phyloP scores from a whole-genome alignment of 1,284 basidiomycete genomes.

The Microbotryum lychnidis-dioicae region DNA sequence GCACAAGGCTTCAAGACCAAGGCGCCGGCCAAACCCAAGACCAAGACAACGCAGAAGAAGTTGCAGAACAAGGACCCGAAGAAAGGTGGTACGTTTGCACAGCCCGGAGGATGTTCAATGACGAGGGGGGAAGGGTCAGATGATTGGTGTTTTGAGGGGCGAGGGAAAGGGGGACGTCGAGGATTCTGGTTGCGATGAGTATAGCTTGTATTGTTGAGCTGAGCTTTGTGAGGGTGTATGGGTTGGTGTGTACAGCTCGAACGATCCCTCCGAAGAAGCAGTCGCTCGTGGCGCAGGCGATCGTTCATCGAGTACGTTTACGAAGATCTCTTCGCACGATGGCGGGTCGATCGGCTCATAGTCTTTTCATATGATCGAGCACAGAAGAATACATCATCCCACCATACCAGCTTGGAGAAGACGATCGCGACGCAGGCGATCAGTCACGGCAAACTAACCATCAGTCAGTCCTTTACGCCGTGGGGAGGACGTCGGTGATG shows the following conservation, averaged over 20 bases:
- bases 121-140: no score
- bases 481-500: no score
- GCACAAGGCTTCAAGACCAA: conserved; percentile 24
- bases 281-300: conserved; percentile 2
- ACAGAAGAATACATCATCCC: conserved; percentile 23
- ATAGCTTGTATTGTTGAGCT: neutral
- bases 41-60: conserved; percentile 20
- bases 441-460: conserved; percentile 26
- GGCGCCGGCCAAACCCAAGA: conserved; percentile 11
- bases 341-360: neutral
- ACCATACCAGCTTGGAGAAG: conserved; percentile 18
- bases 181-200: neutral
- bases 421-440: conserved; percentile 23
- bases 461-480: conserved; percentile 1
- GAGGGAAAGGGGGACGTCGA: neutral
- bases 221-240: neutral
- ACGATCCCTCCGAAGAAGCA: conserved; percentile 23
- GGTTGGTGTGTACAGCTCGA: conserved; percentile 6
- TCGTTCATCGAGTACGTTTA: conserved; percentile 4
- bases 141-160: neutral
- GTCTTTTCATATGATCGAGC: no score
- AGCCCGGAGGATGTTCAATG: neutral
- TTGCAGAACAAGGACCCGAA: conserved; percentile 16
- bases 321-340: neutral
- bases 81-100: conserved; percentile 16